Conservation (phyloP, 495 filamentous ascomycete species). For the Neohortaea acidophila region DNA sequence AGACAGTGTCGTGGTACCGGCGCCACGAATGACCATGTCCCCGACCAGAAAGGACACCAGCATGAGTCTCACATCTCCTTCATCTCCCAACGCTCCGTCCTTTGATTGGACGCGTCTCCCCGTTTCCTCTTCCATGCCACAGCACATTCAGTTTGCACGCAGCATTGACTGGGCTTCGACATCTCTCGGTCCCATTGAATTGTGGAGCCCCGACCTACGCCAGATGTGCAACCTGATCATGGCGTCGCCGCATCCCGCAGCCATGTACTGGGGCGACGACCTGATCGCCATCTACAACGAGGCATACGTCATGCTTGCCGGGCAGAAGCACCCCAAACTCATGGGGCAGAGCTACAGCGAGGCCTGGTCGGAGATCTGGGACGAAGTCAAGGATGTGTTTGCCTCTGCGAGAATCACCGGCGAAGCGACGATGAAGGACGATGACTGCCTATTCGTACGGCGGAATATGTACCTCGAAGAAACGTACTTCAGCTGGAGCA, state of each 20-base stretch:
- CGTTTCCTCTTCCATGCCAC: conserved; percentile 37
- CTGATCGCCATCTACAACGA: conserved; percentile 58
- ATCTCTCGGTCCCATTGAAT: conserved; percentile 47
- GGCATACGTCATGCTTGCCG: conserved; percentile 51
- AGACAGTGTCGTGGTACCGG: no score
- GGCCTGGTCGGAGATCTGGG: conserved; percentile 55
- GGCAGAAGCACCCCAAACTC: conserved; percentile 50
- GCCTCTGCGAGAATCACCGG: conserved; percentile 41
- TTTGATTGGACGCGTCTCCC: conserved; percentile 62
- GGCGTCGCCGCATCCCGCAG: conserved; percentile 55
- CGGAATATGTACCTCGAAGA: conserved; percentile 50
- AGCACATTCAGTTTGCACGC: conserved; percentile 50
- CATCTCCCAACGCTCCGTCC: conserved; percentile 20
- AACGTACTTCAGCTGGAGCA: conserved; percentile 53
- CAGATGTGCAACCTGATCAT: conserved; percentile 52
- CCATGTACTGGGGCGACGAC: conserved; percentile 57
- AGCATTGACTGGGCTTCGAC: conserved; percentile 51
- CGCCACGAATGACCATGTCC: no score
- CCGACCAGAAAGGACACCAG: no score
- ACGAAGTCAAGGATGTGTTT: conserved; percentile 44
- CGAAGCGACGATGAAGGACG: conserved; percentile 59
- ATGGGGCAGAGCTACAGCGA: conserved; percentile 52
- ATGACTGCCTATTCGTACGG: conserved; percentile 49
- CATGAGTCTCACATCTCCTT: conserved; percentile 7
- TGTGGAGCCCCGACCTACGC: conserved; percentile 45